Evolutionary conservation across 176 grass and related monocot species (phyloP).

Genomic region (Musa itinerans): DNA sequence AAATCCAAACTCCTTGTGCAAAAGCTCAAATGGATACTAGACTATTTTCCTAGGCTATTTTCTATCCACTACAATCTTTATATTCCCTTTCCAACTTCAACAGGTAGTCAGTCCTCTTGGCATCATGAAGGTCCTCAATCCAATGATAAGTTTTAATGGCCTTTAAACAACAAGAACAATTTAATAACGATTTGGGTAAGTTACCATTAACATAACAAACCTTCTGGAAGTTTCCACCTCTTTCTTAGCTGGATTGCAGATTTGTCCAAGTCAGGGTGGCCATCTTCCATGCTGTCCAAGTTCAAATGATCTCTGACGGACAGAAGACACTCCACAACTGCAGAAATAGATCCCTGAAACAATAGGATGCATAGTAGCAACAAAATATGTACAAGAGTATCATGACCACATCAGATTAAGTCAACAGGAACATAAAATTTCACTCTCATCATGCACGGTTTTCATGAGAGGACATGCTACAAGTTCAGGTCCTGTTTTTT

Average conservation of each 20-base stretch:
- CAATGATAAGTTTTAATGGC: neutral
- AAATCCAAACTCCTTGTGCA: neutral
- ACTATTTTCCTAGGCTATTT: too few species aligned
- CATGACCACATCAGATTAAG: neutral
- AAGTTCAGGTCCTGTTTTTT: neutral
- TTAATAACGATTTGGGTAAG: neutral
- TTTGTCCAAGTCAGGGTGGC: neutral
- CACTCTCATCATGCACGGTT: neutral
- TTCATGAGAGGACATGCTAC: neutral
- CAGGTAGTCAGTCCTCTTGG: too few species aligned
- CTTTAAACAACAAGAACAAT: neutral
- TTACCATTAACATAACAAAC: neutral
- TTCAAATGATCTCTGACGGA: slow-evolving; percentile 6
- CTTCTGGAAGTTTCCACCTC: slow-evolving; percentile 21
- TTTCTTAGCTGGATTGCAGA: slow-evolving; percentile 11
- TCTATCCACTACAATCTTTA: too few species aligned
- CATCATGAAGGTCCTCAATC: neutral
- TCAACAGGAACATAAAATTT: neutral
- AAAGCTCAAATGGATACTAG: too few species aligned
- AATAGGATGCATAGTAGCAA: neutral
- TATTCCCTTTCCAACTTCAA: too few species aligned
- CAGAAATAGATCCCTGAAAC: slow-evolving; percentile 13
- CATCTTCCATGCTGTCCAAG: slow-evolving; percentile 1
- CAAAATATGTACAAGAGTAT: neutral
- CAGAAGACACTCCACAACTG: slow-evolving; percentile 16